Base-by-base conservation (phyloP, 176 grass and related monocot species). In the Juncus effusus region DNA sequence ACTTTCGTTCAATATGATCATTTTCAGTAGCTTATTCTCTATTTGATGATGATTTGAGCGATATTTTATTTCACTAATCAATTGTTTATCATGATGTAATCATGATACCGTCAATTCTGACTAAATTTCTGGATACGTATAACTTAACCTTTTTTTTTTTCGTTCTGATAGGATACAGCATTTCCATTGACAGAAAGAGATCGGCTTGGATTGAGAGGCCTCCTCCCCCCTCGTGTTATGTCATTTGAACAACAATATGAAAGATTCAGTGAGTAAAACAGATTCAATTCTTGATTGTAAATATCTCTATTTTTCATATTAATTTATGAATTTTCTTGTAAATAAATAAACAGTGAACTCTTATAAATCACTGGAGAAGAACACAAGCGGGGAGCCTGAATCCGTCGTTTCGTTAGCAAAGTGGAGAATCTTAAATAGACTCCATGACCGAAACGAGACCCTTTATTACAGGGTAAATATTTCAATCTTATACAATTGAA, bases 361-460 rank as follows among this genome's bases (percentile, higher is more conserved):
- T 38, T 97, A 70, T 78, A 75, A 70, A 35, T 97, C 94, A 42
- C 65, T 97, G 80, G 88, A 93, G 80, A 60, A 93, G 74, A 97
- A 97, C 78, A 97, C 94, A 6, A 72, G 61, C 54, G 85, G 88
- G 3, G 88, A 86, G 80, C 77, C 73, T 3, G 78, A 78, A 1
- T 65, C 80, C 61, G 59, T 86, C 9, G 61, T 93, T 51, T 78
- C 94, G 62, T 63, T 97, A 59, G 94, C 94, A 64, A 97, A 97
- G 50, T 99, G 94, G 94, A 85, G 94, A 81, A 99, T 99, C 78
- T 80, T 99, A 13, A 99, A 99, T 70, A 92, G 88, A 76, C 62
- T 93, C 67, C 94, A 93, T 80, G 94, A 99, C 64, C 70, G 94
- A 62, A 99, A 99, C 38, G 94, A 89, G 82, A 99, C 94, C 5